phyloP scores from a whole-genome alignment of 2,329 filamentous ascomycete genomes.

The Sarocladium strictum region DNA sequence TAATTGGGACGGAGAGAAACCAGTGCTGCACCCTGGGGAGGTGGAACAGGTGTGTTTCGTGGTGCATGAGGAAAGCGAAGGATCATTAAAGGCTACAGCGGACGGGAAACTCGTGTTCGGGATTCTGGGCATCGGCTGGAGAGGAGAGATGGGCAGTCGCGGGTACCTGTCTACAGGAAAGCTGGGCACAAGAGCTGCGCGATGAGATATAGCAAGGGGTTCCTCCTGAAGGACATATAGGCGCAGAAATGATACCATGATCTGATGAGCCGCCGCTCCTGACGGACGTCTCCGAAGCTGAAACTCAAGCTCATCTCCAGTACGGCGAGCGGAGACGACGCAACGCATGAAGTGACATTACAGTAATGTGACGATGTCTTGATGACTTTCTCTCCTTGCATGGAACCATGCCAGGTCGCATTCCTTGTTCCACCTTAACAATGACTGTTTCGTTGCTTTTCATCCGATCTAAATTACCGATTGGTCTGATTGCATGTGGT shows the following conservation, averaged over 20 bases:
- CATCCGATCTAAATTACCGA: background rate
- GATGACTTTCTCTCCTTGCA: background rate
- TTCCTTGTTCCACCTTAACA: background rate
- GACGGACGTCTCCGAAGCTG: too few relatives aligned
- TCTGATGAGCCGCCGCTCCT: background rate
- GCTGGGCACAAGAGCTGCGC: conserved; percentile 48
- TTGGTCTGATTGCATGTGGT: background rate
- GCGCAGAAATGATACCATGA: background rate
- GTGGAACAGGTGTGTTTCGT: conserved; percentile 62
- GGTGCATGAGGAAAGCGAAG: conserved; percentile 35
- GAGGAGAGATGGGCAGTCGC: conserved; percentile 80
- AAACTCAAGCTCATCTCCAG: too few relatives aligned
- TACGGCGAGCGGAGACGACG: too few relatives aligned
- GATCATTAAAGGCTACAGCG: conserved; percentile 37
- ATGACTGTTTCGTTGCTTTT: background rate
- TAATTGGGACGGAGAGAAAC: conserved; percentile 50
- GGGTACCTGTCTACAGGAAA: conserved; percentile 85
- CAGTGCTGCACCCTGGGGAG: conserved; percentile 56
- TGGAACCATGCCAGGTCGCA: background rate
- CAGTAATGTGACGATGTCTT: background rate
- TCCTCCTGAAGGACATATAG: background rate
- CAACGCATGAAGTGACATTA: background rate
- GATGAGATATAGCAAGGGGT: background rate
- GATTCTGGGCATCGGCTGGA: conserved; percentile 81
- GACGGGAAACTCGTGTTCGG: conserved; percentile 66